Evolutionary conservation across 2,329 filamentous ascomycete genomes (phyloP).

Genomic region (Cladophialophora bantiana): DNA sequence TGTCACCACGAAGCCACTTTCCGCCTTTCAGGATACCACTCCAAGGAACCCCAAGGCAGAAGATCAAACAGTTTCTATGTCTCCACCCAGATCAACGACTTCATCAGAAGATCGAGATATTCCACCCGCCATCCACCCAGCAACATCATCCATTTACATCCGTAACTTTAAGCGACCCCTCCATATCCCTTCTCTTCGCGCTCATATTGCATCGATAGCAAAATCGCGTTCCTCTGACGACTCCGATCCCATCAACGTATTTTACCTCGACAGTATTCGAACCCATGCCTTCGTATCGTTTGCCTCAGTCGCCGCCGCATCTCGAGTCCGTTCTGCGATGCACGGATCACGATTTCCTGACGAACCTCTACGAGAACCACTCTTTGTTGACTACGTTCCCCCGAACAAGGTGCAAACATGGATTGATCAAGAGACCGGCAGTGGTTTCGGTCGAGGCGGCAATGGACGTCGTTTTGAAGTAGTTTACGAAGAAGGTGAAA

Average conservation of each 20-base stretch:
- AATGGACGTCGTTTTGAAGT: constrained; percentile 71
- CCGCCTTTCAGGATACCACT: background rate
- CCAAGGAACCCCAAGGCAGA: background rate
- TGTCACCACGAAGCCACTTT: constrained; percentile 5
- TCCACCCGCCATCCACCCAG: constrained; percentile 70
- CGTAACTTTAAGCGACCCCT: constrained; percentile 89
- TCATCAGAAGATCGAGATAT: constrained; percentile 50
- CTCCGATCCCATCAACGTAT: constrained; percentile 66
- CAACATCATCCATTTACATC: constrained; percentile 83
- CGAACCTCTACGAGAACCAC: constrained; percentile 79
- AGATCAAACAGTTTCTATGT: constrained; percentile 14
- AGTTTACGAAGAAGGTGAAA: constrained; percentile 66
- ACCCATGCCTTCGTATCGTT: constrained; percentile 88
- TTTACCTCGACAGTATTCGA: constrained; percentile 83
- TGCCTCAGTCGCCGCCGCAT: constrained; percentile 71
- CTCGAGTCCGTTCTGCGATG: constrained; percentile 75
- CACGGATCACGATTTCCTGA: constrained; percentile 86
- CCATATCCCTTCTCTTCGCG: constrained; percentile 69
- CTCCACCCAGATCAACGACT: constrained; percentile 36
- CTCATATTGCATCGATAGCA: constrained; percentile 74
- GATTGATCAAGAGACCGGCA: constrained; percentile 72
- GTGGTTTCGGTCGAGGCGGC: constrained; percentile 46
- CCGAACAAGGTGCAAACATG: constrained; percentile 74
- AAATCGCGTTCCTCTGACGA: constrained; percentile 61
- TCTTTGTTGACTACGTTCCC: constrained; percentile 91